Conservation (phyloP, 1,139 yeast genomes). For the Nakaseomyces sp. region DNA sequence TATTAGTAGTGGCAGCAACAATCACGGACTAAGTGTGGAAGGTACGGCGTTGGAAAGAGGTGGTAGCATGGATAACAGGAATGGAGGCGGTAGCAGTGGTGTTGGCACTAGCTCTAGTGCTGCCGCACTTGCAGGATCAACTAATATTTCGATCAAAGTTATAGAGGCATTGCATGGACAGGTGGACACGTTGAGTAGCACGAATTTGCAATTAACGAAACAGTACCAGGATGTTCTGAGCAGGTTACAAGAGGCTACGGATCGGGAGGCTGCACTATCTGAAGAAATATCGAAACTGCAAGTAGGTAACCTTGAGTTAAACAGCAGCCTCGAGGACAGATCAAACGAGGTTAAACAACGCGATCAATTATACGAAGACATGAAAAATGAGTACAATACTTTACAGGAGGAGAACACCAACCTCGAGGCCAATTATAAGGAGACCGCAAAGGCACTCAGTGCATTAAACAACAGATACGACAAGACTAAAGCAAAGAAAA, state of each 20-base stretch:
- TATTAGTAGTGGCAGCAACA: not conserved
- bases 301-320: constrained; percentile 62
- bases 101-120: too few relatives aligned
- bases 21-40: not conserved
- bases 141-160: constrained; percentile 38
- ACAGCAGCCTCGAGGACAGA: constrained; percentile 31
- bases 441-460: constrained; percentile 40
- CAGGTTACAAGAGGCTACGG: constrained; percentile 40
- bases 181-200: constrained; percentile 47
- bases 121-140: not conserved
- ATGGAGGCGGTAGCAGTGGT: not conserved
- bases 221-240: constrained; percentile 44
- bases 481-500: constrained; percentile 10
- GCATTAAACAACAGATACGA: constrained; percentile 3
- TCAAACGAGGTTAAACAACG: not conserved
- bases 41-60: not conserved
- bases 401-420: constrained; percentile 52
- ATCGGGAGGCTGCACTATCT: constrained; percentile 49
- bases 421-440: constrained; percentile 55
- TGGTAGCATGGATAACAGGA: not conserved
- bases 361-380: constrained; percentile 11
- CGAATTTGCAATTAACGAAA: constrained; percentile 39
- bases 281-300: constrained; percentile 39
- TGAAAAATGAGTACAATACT: constrained; percentile 65
- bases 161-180: constrained; percentile 51